Conservation (phyloP, 345 rosid genomes). For the Gossypium ekmanianum region DNA sequence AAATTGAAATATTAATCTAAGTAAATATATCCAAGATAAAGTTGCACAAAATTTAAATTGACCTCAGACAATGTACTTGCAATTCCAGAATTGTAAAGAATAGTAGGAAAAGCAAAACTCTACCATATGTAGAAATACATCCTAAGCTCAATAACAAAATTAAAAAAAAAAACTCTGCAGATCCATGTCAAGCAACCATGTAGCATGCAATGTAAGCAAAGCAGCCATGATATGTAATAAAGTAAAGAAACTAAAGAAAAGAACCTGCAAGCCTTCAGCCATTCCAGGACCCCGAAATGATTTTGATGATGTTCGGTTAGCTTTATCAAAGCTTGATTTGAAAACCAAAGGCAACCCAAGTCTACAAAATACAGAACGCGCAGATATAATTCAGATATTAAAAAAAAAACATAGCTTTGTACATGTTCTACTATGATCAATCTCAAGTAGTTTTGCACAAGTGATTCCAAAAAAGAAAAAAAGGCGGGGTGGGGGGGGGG, state of each 20-base stretch:
- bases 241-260: background rate
- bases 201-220: background rate
- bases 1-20: background rate
- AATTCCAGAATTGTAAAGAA: background rate
- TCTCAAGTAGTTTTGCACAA: background rate
- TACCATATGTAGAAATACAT: background rate
- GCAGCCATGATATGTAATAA: background rate
- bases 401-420: background rate
- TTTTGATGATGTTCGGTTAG: slow-evolving; percentile 86
- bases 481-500: no score
- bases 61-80: background rate
- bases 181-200: background rate
- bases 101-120: background rate
- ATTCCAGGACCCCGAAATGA: slow-evolving; percentile 97
- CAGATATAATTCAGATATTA: background rate
- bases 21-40: background rate
- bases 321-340: slow-evolving; percentile 98
- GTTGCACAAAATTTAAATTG: background rate
- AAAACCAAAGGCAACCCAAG: slow-evolving; percentile 84
- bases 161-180: background rate
- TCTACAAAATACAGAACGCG: slow-evolving; percentile 34
- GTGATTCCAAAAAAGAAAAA: background rate
- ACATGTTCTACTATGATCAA: background rate
- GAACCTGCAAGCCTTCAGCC: slow-evolving; percentile 86
- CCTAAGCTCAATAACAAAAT: background rate